Base-by-base conservation (phyloP, 148 eudicot genomes). In the Amaranthus palmeri region DNA sequence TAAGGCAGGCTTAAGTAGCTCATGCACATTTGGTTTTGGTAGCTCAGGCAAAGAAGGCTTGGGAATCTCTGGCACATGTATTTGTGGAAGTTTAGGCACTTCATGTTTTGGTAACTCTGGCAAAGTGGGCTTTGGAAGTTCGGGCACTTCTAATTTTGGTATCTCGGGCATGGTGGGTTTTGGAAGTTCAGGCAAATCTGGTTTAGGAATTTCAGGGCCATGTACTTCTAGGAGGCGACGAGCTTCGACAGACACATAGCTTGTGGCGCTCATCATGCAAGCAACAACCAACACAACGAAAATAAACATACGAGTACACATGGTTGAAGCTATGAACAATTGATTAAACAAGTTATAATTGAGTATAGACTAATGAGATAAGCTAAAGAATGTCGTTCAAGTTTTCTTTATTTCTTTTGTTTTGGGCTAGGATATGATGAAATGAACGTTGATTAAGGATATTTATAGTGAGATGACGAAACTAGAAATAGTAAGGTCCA, bases 191-290 rank as follows among this genome's bases (percentile, higher is more conserved):
- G 74, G 74, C 1, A 67, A 2, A 14, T 65, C 69, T 1, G 54
- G 52, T 40, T 67, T 67, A 9, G 70, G 70, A 49, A 17, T 4
- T n/a, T 48, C 70, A 4, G 70, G 56, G 43, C 45, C 2, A 15
- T 65, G 7, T 18, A 44, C 18, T 7, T 78, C 81, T 12, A 72
- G 48, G 61, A 78, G 76, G 45, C 73, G 77, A 0, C 77, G 73
- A 72, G 73, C 81, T 52, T 42, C 61, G 36, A 72, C 49, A 3
- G 54, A 41, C 54, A 14, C 48, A 45, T 54, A 63, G 42, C 9
- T 40, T 5, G 46, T 72, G 36, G 36, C 36, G 46, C 67, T 49
- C 44, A 8, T 14, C 5, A 72, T 9, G 59, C 67, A 72, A 50
- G 57, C 67, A 14, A 72, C 54, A 50, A 60, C 49, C 74, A 71